Percentiles rank a stretch among this genome's conserved stretches.
phyloP scores from a whole-genome alignment of 257 asterid species.

The Nicotiana noctiflora region DNA sequence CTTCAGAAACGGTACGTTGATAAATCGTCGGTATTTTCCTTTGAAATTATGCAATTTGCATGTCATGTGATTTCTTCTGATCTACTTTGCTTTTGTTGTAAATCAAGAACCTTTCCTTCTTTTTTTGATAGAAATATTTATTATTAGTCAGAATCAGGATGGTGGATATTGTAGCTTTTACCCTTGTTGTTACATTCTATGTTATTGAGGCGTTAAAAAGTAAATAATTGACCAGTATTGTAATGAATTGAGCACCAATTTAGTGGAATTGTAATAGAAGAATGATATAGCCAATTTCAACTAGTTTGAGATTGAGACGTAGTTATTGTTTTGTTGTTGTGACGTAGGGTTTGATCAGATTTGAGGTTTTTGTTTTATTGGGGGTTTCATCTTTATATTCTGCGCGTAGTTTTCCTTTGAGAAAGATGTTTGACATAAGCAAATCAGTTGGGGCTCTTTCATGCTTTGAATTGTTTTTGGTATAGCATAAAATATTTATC shows the following conservation, averaged over 20 bases:
- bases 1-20: neutral
- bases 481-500: neutral
- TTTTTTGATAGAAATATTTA: neutral
- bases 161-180: neutral
- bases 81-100: neutral
- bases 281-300: neutral
- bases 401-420: neutral
- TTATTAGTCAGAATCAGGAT: neutral
- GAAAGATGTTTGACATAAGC: neutral
- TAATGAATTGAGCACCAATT: neutral
- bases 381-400: neutral
- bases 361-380: neutral
- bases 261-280: neutral
- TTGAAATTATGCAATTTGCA: neutral
- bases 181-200: neutral
- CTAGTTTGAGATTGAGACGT: neutral
- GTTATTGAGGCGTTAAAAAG: neutral
- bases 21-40: neutral
- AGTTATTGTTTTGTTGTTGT: neutral
- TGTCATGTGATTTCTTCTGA: neutral
- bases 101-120: too few relatives aligned
- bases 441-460: neutral
- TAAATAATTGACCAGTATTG: neutral
- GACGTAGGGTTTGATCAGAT: neutral
- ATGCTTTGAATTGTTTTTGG: neutral